Percentiles rank a stretch among this genome's conserved stretches.
Conservation (phyloP, 2,329 filamentous ascomycete genomes). For the Pseudogymnoascus sp. region DNA sequence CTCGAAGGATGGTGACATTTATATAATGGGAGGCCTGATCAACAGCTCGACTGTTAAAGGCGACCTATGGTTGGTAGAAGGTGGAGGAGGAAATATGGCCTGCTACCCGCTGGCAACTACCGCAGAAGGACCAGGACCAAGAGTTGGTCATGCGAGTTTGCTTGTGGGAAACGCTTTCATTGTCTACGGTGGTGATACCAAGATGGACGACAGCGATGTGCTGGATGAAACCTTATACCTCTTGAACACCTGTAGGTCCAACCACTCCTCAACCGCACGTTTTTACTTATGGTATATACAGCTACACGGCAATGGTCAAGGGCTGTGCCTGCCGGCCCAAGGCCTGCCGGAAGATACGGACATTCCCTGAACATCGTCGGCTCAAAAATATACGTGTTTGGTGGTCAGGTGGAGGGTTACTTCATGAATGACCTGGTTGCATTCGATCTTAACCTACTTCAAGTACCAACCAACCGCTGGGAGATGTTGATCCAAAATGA, state of each 20-base stretch:
- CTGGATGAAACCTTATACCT: constrained; percentile 94
- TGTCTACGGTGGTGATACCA: constrained; percentile 96
- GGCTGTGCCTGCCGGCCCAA: constrained; percentile 76
- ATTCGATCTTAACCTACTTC: constrained; percentile 91
- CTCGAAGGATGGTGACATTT: constrained; percentile 95
- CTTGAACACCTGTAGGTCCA: constrained; percentile 83
- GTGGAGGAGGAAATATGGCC: constrained; percentile 72
- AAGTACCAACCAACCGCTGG: constrained; percentile 87
- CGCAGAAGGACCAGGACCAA: constrained; percentile 86
- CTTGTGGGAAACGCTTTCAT: constrained; percentile 98
- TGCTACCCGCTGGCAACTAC: constrained; percentile 90
- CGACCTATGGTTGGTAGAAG: constrained; percentile 96
- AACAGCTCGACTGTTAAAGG: constrained; percentile 94
- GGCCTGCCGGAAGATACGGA: constrained; percentile 86
- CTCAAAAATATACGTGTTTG: constrained; percentile 96
- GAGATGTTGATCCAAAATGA: constrained; percentile 79
- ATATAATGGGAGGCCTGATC: constrained; percentile 94
- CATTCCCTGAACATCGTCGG: constrained; percentile 94
- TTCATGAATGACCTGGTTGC: constrained; percentile 97
- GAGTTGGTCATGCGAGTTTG: constrained; percentile 89
- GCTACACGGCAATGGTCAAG: constrained; percentile 97
- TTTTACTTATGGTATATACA: constrained; percentile 34
- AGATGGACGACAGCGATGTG: constrained; percentile 85
- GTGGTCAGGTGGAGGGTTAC: constrained; percentile 91
- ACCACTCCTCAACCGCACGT: not conserved